A percentile compares a stretch with the other conserved stretches of the same genome.
Evolutionary conservation across 768 basidiomycete genomes (phyloP).

Genomic region (Termitomyces sp.): DNA sequence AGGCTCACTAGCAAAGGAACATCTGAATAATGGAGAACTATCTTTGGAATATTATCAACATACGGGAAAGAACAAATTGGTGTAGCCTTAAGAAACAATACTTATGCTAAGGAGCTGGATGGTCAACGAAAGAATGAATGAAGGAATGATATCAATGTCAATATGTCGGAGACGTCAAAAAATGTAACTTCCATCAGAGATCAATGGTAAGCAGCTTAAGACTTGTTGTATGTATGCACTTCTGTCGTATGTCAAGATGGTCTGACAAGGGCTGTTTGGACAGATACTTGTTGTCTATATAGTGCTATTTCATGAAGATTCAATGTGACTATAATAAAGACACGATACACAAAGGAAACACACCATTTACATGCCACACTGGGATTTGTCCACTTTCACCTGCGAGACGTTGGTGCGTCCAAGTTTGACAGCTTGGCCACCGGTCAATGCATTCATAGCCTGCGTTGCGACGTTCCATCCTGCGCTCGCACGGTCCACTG

Average conservation of each 20-base stretch:
- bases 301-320: neutral
- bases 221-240: neutral
- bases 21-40: neutral
- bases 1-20: neutral
- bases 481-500: slow-evolving; percentile 31
- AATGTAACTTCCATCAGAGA: neutral
- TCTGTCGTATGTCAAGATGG: neutral
- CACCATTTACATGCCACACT: slow-evolving; percentile 18
- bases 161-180: neutral
- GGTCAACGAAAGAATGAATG: neutral
- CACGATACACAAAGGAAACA: neutral
- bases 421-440: slow-evolving; percentile 18
- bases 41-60: neutral
- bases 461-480: slow-evolving; percentile 22
- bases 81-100: neutral
- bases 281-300: neutral
- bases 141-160: neutral
- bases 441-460: slow-evolving; percentile 32
- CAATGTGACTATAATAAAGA: neutral
- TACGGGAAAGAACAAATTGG: neutral
- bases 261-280: neutral
- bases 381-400: slow-evolving; percentile 14
- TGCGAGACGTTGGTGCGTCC: slow-evolving; percentile 21
- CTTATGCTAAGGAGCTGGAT: neutral
- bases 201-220: neutral